Percentiles rank a stretch among this genome's conserved stretches.
These are phyloP conservation scores for Lasiosphaeriaceae sp. DNA, from an alignment of 495 filamentous ascomycete species.

Conservation along the genomic window DNA sequence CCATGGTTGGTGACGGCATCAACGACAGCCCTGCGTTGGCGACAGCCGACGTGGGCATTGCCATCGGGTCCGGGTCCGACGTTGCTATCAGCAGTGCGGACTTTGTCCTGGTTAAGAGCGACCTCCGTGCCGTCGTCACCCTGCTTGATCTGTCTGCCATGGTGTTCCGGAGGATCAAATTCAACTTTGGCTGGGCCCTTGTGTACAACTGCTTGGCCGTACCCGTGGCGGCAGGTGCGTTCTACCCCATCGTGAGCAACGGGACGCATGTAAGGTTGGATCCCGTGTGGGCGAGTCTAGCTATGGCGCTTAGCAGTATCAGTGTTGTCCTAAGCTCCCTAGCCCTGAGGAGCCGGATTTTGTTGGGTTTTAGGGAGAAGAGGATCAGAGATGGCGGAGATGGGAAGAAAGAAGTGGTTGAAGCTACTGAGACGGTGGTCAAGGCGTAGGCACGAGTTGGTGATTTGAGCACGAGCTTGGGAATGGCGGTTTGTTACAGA, in stretches of 20 bases:
- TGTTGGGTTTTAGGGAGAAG: conserved; percentile 47
- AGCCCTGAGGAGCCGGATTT: conserved; percentile 51
- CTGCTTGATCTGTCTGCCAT: conserved; percentile 65
- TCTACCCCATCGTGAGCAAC: conserved; percentile 64
- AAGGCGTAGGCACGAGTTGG: neutral
- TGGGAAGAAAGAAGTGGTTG: neutral
- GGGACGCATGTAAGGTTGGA: conserved; percentile 55
- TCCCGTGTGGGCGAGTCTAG: conserved; percentile 80
- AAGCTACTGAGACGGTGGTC: neutral
- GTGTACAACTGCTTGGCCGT: conserved; percentile 76
- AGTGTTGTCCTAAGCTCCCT: conserved; percentile 74
- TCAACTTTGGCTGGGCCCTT: conserved; percentile 90
- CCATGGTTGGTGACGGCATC: conserved; percentile 77
- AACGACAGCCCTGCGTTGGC: conserved; percentile 84
- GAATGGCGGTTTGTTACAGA: neutral
- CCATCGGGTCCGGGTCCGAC: conserved; percentile 79
- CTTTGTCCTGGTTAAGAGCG: conserved; percentile 78
- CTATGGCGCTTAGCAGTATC: conserved; percentile 83
- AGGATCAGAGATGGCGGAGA: neutral
- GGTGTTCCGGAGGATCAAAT: conserved; percentile 74
- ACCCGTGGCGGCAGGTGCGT: conserved; percentile 78
- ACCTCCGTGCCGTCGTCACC: conserved; percentile 65
- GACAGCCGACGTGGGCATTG: conserved; percentile 76
- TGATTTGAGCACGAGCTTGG: neutral
- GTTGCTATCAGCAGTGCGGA: conserved; percentile 77